Evolutionary conservation across 768 basidiomycete species (phyloP).

Genomic region (Pleurotus pulmonarius): DNA sequence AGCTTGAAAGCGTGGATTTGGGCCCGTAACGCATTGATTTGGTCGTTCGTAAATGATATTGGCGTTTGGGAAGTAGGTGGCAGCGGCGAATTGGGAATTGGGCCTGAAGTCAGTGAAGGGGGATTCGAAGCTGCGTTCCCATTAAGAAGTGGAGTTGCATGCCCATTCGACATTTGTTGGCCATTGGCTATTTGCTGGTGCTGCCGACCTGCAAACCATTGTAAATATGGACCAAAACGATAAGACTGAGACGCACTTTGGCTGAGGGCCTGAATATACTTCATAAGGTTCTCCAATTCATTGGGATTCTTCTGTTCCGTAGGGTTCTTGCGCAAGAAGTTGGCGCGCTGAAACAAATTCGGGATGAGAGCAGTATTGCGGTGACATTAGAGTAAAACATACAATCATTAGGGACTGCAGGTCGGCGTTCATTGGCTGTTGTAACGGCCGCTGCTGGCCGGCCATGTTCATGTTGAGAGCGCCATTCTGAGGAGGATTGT

Average conservation of each 20-base stretch:
- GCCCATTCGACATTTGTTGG: conserved; percentile 44
- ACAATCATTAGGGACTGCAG: neutral
- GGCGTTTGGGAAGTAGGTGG: conserved; percentile 64
- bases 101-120: conserved; percentile 43
- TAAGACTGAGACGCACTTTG: conserved; percentile 26
- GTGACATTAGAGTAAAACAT: neutral
- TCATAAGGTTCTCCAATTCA: conserved; percentile 44
- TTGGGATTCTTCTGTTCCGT: conserved; percentile 41
- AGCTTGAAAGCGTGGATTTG: conserved; percentile 83
- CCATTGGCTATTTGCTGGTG: neutral
- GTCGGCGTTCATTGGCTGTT: neutral
- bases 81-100: conserved; percentile 37
- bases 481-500: conserved; percentile 8
- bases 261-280: conserved; percentile 42
- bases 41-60: conserved; percentile 74
- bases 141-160: conserved; percentile 36
- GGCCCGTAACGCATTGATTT: conserved; percentile 70
- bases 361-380: neutral
- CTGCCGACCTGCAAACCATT: neutral
- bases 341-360: conserved; percentile 34
- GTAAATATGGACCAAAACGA: conserved; percentile 7
- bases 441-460: neutral
- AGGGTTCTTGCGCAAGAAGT: conserved; percentile 48
- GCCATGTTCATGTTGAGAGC: conserved; percentile 2
- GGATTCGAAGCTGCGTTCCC: conserved; percentile 30